Base-by-base conservation (phyloP, 2,329 filamentous ascomycete genomes). In the Scytalidium sp. region DNA sequence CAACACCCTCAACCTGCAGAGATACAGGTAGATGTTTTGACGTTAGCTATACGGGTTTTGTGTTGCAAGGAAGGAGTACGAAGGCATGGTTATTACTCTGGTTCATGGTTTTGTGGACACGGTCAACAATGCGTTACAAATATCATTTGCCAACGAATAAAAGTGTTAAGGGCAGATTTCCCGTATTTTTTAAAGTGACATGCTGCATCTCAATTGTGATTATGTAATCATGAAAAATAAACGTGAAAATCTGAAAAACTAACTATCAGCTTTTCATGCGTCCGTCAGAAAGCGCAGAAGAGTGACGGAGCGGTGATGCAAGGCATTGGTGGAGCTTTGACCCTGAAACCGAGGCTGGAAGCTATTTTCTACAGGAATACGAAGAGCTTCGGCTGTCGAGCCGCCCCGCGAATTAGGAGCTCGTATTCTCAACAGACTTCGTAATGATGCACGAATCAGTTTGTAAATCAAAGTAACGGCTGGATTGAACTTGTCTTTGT, bases 1-100 rank as follows among this genome's bases (percentile, higher is more conserved):
- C 84, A 99, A 99, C 88, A 99, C 93, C 76, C 87, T 96, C 74
- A 96, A 89, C 70, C 90, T 96, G 75, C 97, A 93, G 92, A 86
- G 92, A 77, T 97, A 97, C 89, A 85, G 92, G 79, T 96, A 89
- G 60, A 61, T 58, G 53, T 63, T 41, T 60, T 64, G 59, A 53
- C 43, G 36, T 57, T 55, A 54, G 52, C 57, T 60, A 46, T 57
- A 48, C 43, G 54, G 54, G 49, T 50, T 51, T 58, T 62, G 45
- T 60, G 50, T 47, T 60, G 52, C 51, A 48, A 52, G 43, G 50
- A 43, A 52, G 46, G 49, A 51, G 47, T 46, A 51, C 45, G 49
- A 49, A 53, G 60, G 60, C 51, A 53, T 51, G 41, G 55, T 53
- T 57, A 53, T 53, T 53, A 56, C 51, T 55, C 44, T 56, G 48